These are phyloP conservation scores for Boletus reticulatus DNA, from an alignment of 768 basidiomycete species.

Conservation along the genomic window DNA sequence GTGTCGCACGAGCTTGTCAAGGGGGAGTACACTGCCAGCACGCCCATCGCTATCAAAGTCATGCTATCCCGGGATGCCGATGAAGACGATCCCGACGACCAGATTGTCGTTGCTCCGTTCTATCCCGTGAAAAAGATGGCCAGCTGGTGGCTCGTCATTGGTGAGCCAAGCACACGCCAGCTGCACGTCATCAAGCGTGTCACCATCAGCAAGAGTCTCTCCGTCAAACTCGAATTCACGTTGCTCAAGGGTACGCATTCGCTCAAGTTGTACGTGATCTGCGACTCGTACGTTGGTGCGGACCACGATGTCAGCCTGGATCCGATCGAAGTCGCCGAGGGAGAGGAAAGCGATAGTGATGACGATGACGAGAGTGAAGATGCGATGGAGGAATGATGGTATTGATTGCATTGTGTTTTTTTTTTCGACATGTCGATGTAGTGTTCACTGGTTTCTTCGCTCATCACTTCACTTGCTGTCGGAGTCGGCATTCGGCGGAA, in stretches of 20 bases:
- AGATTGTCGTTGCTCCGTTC: slow-evolving; percentile 88
- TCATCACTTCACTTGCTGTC: background rate
- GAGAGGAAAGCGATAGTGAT: slow-evolving; percentile 75
- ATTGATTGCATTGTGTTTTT: background rate
- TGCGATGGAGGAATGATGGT: slow-evolving; percentile 46
- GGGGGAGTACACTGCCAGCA: slow-evolving; percentile 81
- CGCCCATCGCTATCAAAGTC: slow-evolving; percentile 81
- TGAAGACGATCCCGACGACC: slow-evolving; percentile 70
- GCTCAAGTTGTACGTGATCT: slow-evolving; percentile 88
- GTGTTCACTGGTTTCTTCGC: background rate
- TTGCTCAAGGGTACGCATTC: slow-evolving; percentile 80
- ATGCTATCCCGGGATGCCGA: slow-evolving; percentile 79
- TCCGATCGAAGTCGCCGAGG: slow-evolving; percentile 83
- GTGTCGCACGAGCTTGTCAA: slow-evolving; percentile 84
- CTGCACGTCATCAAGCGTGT: slow-evolving; percentile 85
- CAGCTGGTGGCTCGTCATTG: slow-evolving; percentile 97
- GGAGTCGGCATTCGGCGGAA: too few relatives aligned
- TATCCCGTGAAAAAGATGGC: slow-evolving; percentile 89
- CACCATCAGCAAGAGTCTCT: slow-evolving; percentile 70
- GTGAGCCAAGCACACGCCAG: slow-evolving; percentile 76
- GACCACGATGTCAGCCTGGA: slow-evolving; percentile 90
- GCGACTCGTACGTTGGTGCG: slow-evolving; percentile 88
- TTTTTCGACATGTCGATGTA: background rate
- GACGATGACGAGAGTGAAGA: slow-evolving; percentile 59
- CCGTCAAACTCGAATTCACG: slow-evolving; percentile 86